These are phyloP conservation scores for Pistacia vera DNA, from an alignment of 345 rosid species.

Conservation along the genomic window DNA sequence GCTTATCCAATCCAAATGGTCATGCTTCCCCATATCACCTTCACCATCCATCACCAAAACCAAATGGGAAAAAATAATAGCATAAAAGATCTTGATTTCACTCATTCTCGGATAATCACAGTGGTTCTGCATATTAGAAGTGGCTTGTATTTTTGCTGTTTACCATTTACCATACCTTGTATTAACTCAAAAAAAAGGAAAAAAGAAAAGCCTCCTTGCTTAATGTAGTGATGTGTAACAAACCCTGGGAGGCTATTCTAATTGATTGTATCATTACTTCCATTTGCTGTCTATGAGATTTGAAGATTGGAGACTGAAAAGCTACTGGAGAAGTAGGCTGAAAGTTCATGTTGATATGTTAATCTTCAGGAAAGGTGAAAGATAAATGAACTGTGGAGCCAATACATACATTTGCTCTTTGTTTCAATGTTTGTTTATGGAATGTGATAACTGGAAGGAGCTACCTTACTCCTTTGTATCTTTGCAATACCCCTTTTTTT, in stretches of 20 bases:
- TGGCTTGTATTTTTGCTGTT: conserved; percentile 4
- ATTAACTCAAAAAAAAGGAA: neutral
- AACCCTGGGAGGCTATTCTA: conserved; percentile 15
- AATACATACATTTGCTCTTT: neutral
- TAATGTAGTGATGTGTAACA: conserved; percentile 1
- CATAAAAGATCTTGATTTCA: conserved; percentile 5
- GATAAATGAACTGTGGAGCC: neutral
- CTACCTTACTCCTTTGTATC: neutral
- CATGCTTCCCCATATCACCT: conserved; percentile 62
- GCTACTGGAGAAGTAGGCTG: neutral
- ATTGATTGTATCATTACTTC: conserved; percentile 11
- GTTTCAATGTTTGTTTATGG: neutral
- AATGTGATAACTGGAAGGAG: neutral
- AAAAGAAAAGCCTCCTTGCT: conserved; percentile 2
- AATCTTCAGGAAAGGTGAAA: neutral
- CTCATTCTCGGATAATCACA: neutral
- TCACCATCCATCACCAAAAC: conserved; percentile 64
- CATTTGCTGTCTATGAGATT: conserved; percentile 6
- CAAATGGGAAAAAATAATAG: conserved; percentile 53
- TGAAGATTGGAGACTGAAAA: conserved; percentile 10
- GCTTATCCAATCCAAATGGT: conserved; percentile 59
- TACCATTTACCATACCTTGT: neutral
- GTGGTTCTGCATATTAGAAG: conserved; percentile 1
- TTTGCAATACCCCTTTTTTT: neutral
- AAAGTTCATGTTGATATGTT: neutral